Evolutionary conservation across 371 early-diverging fungal species (phyloP).

Genomic region (Catenaria anguillulae): DNA sequence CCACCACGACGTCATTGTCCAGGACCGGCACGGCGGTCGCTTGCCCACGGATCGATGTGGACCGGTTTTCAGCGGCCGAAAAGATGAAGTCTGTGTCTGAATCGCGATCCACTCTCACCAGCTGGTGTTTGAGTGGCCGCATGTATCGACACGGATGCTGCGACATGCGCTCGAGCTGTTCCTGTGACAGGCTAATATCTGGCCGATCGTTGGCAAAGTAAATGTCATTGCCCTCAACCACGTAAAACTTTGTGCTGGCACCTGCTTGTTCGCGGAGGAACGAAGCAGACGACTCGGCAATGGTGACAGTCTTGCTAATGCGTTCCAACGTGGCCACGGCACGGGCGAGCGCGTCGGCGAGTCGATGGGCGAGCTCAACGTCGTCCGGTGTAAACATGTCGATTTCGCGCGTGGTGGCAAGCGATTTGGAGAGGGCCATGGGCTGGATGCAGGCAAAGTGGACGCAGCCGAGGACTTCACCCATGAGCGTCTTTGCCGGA

Average conservation of each 20-base stretch:
- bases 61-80: neutral
- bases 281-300: conserved; percentile 2
- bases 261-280: neutral
- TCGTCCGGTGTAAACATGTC: neutral
- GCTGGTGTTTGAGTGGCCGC: neutral
- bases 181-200: neutral
- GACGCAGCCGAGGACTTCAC: neutral
- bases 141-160: neutral
- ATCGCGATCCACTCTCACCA: neutral
- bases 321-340: neutral
- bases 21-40: conserved; percentile 1
- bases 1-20: neutral
- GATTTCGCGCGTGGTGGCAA: neutral
- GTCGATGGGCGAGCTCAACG: neutral
- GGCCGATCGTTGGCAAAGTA: neutral
- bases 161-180: neutral
- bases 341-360: neutral
- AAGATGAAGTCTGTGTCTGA: neutral
- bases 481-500: neutral
- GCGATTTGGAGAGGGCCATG: neutral
- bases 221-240: neutral
- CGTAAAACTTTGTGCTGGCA: neutral
- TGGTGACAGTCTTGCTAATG: neutral
- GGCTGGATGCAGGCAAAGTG: neutral
- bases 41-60: neutral